Percentiles rank a stretch among this genome's conserved stretches.
Conservation (phyloP, 345 rosid species). For the Iberis pinnata region DNA sequence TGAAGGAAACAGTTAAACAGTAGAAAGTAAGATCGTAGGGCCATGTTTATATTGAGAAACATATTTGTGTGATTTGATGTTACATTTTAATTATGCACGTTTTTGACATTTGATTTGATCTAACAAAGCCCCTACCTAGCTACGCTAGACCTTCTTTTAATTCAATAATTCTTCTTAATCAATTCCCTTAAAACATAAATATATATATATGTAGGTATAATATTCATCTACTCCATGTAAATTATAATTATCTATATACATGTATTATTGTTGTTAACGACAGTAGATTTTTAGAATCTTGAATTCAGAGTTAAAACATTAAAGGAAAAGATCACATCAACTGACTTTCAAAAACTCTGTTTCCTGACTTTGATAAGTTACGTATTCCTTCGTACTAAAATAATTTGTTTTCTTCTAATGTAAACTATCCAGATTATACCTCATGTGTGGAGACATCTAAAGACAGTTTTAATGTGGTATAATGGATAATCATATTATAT, state of each 20-base stretch:
- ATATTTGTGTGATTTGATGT: slow-evolving; percentile 31
- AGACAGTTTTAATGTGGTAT: too few relatives aligned
- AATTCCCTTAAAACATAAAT: background rate
- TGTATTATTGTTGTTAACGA: background rate
- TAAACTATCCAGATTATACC: background rate
- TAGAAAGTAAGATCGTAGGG: slow-evolving; percentile 23
- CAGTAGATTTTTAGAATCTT: background rate
- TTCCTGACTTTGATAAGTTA: slow-evolving; percentile 22
- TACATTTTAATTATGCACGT: slow-evolving; percentile 28
- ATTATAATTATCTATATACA: too few relatives aligned
- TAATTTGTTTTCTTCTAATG: background rate
- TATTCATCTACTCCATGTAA: too few relatives aligned
- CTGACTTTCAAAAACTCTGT: slow-evolving; percentile 15
- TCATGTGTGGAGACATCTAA: background rate
- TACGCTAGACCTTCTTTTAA: slow-evolving; percentile 15
- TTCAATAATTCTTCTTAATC: slow-evolving; percentile 5
- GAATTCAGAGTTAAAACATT: background rate
- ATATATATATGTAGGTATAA: background rate
- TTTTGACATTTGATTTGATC: slow-evolving; percentile 34
- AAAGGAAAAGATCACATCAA: slow-evolving; percentile 10
- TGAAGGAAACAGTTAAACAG: slow-evolving; percentile 33
- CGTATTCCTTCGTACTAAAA: slow-evolving; percentile 1
- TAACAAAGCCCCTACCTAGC: slow-evolving; percentile 30
- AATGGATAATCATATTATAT: too few relatives aligned
- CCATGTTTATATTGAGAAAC: slow-evolving; percentile 30